Evolutionary conservation across 2,329 filamentous ascomycete species (phyloP).

Genomic region (Arthrobotrys sinensis): DNA sequence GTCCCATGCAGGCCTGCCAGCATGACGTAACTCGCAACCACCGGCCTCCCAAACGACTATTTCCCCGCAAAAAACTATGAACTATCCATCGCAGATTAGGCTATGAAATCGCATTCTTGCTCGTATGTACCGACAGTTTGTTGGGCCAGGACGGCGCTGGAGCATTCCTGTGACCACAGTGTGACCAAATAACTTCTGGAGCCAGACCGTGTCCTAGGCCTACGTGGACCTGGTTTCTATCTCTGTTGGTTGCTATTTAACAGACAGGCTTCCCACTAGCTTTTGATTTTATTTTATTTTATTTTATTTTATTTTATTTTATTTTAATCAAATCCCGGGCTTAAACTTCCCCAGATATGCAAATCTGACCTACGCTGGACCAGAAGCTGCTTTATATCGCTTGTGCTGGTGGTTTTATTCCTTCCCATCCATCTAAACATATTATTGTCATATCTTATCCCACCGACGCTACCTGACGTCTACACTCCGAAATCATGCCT

Average conservation of each 20-base stretch:
- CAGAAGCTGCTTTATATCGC: background rate
- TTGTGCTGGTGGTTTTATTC: background rate
- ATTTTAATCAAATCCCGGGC: background rate
- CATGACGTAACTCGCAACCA: slow-evolving; percentile 50
- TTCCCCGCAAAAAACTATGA: slow-evolving; percentile 51
- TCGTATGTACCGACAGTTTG: background rate
- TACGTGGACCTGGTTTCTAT: slow-evolving; percentile 15
- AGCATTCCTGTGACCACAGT: slow-evolving; percentile 39
- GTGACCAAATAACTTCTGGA: slow-evolving; percentile 29
- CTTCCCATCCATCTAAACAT: background rate
- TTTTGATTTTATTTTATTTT: background rate
- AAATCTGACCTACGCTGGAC: background rate
- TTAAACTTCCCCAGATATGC: slow-evolving; percentile 1
- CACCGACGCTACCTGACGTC: background rate
- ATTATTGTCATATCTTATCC: background rate
- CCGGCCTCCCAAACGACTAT: slow-evolving; percentile 27
- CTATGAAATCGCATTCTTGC: slow-evolving; percentile 40
- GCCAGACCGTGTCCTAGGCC: slow-evolving; percentile 10
- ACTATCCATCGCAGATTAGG: slow-evolving; percentile 34
- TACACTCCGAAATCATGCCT: slow-evolving; percentile 27
- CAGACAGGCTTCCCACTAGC: slow-evolving; percentile 10
- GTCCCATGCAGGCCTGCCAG: slow-evolving; percentile 24
- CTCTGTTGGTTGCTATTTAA: slow-evolving; percentile 38
- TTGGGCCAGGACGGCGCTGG: slow-evolving; percentile 15
- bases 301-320: background rate